These are phyloP conservation scores for Malus asiatica DNA, from an alignment of 306 rosid species.

Conservation along the genomic window DNA sequence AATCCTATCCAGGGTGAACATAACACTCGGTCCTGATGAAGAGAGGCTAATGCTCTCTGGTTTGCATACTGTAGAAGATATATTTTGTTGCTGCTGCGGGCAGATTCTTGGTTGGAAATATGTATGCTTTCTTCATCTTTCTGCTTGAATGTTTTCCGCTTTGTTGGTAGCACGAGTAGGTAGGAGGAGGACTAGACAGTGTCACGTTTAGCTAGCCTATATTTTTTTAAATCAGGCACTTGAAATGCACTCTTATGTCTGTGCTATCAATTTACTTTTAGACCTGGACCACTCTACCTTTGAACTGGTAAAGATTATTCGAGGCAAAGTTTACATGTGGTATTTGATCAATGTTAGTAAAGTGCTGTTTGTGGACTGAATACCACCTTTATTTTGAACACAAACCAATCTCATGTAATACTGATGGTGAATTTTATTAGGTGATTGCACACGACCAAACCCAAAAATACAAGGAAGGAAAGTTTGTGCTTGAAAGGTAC, in stretches of 20 bases:
- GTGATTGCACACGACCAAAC: conserved; percentile 62
- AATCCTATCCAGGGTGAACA: conserved; percentile 50
- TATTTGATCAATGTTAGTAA: neutral
- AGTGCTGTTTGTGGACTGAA: neutral
- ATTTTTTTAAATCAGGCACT: neutral
- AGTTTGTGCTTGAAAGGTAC: conserved; percentile 81
- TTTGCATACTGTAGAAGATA: conserved; percentile 79
- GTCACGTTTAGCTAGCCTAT: neutral
- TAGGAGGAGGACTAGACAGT: neutral
- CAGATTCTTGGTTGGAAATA: conserved; percentile 94
- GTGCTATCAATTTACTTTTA: neutral
- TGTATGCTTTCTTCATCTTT: conserved; percentile 39
- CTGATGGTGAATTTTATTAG: conserved; percentile 30
- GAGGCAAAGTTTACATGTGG: neutral
- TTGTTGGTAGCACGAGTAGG: neutral
- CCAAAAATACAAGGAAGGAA: conserved; percentile 76
- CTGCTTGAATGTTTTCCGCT: neutral
- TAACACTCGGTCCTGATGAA: conserved; percentile 54
- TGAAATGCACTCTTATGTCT: neutral
- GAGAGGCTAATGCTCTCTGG: conserved; percentile 79
- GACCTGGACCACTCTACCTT: neutral
- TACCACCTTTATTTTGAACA: neutral
- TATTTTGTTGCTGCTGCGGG: conserved; percentile 80
- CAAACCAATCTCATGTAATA: neutral
- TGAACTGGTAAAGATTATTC: no score